A percentile compares a stretch with the other conserved stretches of the same genome.
Evolutionary conservation across 2,329 filamentous ascomycete genomes (phyloP).

Genomic region (Fusarium caatingaense): DNA sequence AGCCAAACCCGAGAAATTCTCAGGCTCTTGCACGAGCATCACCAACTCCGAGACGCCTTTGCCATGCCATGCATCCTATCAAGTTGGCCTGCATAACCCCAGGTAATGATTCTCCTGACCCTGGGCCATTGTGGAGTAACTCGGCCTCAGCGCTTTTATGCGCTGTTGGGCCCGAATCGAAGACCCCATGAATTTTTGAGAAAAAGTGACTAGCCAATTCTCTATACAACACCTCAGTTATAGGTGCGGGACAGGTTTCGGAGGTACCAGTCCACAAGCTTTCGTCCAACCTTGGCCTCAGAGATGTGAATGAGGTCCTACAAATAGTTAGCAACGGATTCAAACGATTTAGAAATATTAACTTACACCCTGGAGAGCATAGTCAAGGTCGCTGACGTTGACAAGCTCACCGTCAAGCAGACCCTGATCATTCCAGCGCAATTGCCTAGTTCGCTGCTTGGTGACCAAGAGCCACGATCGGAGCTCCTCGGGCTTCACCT

Average conservation of each 20-base stretch:
- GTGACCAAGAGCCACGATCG: conserved; percentile 94
- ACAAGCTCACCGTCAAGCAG: conserved; percentile 92
- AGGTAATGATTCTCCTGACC: conserved; percentile 35
- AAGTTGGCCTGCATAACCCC: conserved; percentile 49
- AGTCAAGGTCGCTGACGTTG: conserved; percentile 95
- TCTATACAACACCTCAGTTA: conserved; percentile 57
- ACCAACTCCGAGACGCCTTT: conserved; percentile 58
- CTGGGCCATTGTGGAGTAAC: conserved; percentile 34
- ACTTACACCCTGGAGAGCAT: conserved; percentile 92
- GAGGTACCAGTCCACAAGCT: conserved; percentile 98
- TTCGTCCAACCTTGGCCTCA: conserved; percentile 96
- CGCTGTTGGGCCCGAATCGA: conserved; percentile 23
- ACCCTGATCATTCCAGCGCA: conserved; percentile 89
- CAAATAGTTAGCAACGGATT: conserved; percentile 9
- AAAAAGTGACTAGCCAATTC: conserved; percentile 44
- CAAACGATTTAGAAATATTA: background rate
- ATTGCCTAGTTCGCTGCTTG: conserved; percentile 98
- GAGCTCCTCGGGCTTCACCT: conserved; percentile 95
- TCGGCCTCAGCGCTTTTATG: conserved; percentile 10
- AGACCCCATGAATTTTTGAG: conserved; percentile 34
- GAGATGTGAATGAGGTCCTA: conserved; percentile 98
- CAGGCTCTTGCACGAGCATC: conserved; percentile 49
- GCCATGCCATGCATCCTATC: conserved; percentile 55
- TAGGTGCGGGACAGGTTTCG: conserved; percentile 96
- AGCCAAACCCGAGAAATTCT: conserved; percentile 47